Evolutionary conservation across 495 filamentous ascomycete species (phyloP), one percentile per base, ranked within the genome.

Genomic region (Daldinia caldariorum): DNA sequence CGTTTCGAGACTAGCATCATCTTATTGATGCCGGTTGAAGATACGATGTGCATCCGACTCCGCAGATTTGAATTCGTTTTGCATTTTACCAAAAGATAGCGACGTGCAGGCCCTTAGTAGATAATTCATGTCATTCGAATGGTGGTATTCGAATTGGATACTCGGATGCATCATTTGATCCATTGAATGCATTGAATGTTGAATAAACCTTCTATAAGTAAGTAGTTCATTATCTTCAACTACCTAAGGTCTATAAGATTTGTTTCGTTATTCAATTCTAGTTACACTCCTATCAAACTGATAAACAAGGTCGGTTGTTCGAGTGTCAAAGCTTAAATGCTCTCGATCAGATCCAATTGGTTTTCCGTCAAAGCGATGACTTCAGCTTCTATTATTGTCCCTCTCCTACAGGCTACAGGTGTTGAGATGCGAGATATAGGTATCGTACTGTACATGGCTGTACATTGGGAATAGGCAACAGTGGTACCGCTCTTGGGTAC

Each of bases 321-420:
- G 9, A 35, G 34, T 0, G 2, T 35, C 6, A 35, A 35, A 35
- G 34, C 34, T 35, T 35, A 35, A 35, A 35, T 5, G 34, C 6
- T 35, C 6, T 35, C 34, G 34, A 35, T 10, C 9, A 35, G 34
- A 35, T 35, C 5, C 34, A 35, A 35, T 35, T 35, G 34, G 6
- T 35, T 35, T 35, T 35, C 5, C 6, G 34, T 35, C 34, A 35
- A 35, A 68, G n/a, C 43, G 51, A 68, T 69, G 67, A 69, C 59
- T 59, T 66, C 63, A 66, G 63, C 58, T 71, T 67, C 63, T 67
- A 71, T 67, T 66, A 61, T 71, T 71, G 38, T 67, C 62, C 41
- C 55, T n/a, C 37, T 43, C 38, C 4, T 58, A 26, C 26, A 26
- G 26, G 3, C 9, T 58, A 45, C 45, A 51, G 43, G 5, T 41